Conservation (phyloP, 345 rosid species). For the Brassica nigra region DNA sequence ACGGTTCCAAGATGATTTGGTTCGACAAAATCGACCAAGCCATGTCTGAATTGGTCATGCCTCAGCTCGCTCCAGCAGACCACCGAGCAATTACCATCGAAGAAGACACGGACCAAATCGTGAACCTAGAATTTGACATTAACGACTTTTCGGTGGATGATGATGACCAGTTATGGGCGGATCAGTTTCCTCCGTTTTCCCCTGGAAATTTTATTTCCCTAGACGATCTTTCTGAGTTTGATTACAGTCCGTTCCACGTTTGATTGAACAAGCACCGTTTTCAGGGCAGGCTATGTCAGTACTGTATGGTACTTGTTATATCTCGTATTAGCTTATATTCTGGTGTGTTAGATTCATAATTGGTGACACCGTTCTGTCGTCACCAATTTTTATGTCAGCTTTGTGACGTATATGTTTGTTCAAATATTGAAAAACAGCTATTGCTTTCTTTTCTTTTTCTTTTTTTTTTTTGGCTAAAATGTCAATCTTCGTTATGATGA, state of each 20-base stretch:
- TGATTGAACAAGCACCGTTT: not conserved
- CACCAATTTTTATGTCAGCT: no score
- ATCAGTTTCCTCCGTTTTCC: no score
- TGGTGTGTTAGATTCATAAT: not conserved
- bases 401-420: no score
- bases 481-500: no score
- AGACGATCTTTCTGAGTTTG: not conserved
- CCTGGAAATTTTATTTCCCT: not conserved
- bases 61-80: not conserved
- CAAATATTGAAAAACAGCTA: no score
- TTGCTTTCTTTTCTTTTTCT: no score
- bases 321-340: not conserved
- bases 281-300: not conserved
- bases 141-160: no score
- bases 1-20: conserved; percentile 7
- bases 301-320: not conserved
- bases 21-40: not conserved
- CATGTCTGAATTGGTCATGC: not conserved
- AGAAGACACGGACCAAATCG: no score
- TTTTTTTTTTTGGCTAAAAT: no score
- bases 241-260: not conserved
- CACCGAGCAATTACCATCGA: not conserved
- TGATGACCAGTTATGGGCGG: no score
- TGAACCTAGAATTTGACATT: no score
- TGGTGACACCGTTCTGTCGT: no score